Evolutionary conservation across 345 rosid genomes (phyloP), one percentile per base, ranked within the genome.

Genomic region (Salix dunnii): DNA sequence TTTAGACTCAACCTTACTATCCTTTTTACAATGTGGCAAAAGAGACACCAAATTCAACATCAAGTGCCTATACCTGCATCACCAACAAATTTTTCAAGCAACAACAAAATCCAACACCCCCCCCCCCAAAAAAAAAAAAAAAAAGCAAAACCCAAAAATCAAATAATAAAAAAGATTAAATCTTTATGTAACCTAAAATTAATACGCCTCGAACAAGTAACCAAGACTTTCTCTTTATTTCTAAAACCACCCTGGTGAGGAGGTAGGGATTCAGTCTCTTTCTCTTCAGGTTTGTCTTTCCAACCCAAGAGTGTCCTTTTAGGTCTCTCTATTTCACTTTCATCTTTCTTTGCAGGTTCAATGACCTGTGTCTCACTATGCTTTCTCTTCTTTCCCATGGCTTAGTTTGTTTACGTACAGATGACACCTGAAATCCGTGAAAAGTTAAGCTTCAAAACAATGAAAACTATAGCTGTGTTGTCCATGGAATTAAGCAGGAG

Each of bases 31-130:
- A 55, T 93, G 99, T 61, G 99, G 97, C 74, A 96, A 68, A 75
- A 96, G 91, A 13, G 98, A 92, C 49, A 96, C 94, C 79, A 96
- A 77, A 85, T 96, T 93, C 89, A 96, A 72, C 98, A 96, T 94
- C 95, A 96, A 77, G 84, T 94, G 98, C 83, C 97, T 91, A 75
- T 89, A 96, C 94, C 98, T 96, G 64, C 60, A 33, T 69, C 18
- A 28, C 5, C 38, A 67, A 70, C 12, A 40, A 49, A 20, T 63
- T 79, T 20, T 70, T 61, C 20, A 49, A 64, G 9, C 36, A 61
- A 18, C n/a, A 20, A 31, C 46, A 42, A 36, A 0, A 64, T 51
- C 6, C 11, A 70, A 25, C 25, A 38, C 53, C 38, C 67, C 23
- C 66, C 65, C 31, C 35, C 35, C 35, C 5, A 4, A 33, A 33